These are phyloP conservation scores for Rhododendron griersonianum DNA, from an alignment of 148 eudicot genomes.

Conservation along the genomic window DNA sequence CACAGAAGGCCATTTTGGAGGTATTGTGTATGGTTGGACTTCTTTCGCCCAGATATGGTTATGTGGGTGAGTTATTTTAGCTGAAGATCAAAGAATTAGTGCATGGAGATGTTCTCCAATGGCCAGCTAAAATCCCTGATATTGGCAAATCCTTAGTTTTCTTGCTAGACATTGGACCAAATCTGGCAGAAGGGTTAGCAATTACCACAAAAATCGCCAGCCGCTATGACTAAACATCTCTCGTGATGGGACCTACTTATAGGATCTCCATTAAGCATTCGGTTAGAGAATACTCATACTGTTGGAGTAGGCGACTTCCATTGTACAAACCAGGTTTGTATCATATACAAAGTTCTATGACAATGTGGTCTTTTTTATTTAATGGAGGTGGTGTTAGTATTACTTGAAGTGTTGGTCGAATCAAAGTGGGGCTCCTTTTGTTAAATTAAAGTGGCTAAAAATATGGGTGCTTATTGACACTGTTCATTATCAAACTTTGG, in stretches of 20 bases:
- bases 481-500: neutral
- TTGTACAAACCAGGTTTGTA: neutral
- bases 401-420: neutral
- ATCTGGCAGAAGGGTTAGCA: neutral
- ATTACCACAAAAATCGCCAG: neutral
- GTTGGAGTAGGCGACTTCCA: neutral
- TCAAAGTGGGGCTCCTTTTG: neutral
- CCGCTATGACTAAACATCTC: neutral
- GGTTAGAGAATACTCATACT: neutral
- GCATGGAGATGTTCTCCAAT: neutral
- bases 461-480: neutral
- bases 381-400: neutral
- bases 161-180: neutral
- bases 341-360: neutral
- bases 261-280: neutral
- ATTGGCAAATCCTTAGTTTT: neutral
- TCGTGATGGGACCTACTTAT: neutral
- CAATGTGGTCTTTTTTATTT: neutral
- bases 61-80: neutral
- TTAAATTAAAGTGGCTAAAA: neutral
- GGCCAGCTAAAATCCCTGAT: neutral
- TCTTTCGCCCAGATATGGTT: neutral
- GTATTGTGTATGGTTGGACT: neutral
- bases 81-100: neutral
- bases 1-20: neutral